Evolutionary conservation across 257 asterid species (phyloP), one percentile per base, ranked within the genome.

Genomic region (Gardenia jasminoides): DNA sequence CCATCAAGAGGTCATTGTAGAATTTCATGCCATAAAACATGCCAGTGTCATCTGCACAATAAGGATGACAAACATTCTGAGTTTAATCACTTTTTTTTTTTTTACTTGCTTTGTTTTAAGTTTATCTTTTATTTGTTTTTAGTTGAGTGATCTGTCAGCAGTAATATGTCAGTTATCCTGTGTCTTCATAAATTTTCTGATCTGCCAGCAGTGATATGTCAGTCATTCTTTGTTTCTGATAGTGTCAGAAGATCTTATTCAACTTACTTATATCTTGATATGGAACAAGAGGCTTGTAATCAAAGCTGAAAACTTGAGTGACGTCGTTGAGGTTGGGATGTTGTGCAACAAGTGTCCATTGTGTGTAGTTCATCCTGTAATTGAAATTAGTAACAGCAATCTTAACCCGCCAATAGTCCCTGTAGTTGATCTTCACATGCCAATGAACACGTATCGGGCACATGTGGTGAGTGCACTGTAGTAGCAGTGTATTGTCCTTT

Each of bases 1-100:
- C 97, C 98, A 90, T 91, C 59, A 94, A 72, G 78, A 91, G 83
- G 74, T 92, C 97, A 67, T 94, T 94, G 87, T 73, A 94, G 90
- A 90, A 94, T 44, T 92, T 92, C 96, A 90, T 89, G 20, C 98
- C 97, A 0, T 91, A 91, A 58, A 94, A 92, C 98, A 94, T 92
- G 77, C 93, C 98, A 0, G 97, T 94, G 81, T 94, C 98, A 54
- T 94, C 98, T 94, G 91, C 92, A 82, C 20, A 79, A 12, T 39
- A 22, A 10, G 43, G 47, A 72, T 16, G 16, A 24, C 31, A 13
- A 26, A 11, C 36, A 36, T 26, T 4, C 0, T 12, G 65, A 74
- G 50, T 52, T 74, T 46, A 19, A 7, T 31, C n/a, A 17, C 50
- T 67, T 36, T 17, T 39, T 19, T 6, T 15, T 36, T 36, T 12